phyloP scores from a whole-genome alignment of 2,329 filamentous ascomycete species.

The Rhynchosporium secalis region DNA sequence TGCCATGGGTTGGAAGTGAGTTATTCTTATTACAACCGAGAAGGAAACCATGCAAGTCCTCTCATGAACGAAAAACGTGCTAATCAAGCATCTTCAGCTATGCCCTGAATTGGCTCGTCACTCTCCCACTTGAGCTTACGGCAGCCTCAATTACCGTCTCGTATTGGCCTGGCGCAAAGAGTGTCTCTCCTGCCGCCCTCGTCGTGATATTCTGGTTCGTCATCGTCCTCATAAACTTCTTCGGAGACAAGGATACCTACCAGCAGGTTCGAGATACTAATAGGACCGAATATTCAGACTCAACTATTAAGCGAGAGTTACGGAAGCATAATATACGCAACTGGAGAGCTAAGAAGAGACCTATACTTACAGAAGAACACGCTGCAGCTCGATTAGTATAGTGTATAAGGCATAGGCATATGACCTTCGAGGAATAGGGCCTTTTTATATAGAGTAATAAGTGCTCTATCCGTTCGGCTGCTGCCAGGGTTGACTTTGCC shows the following conservation, averaged over 20 bases:
- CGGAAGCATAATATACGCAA: too few species aligned
- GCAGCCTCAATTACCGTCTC: constrained; percentile 16
- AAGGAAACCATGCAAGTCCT: background rate
- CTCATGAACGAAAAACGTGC: background rate
- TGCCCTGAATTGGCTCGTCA: constrained; percentile 17
- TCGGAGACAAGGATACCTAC: constrained; percentile 39
- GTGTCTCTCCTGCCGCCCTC: constrained; percentile 40
- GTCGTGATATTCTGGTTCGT: constrained; percentile 55
- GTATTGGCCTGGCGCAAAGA: constrained; percentile 17
- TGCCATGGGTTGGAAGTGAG: constrained; percentile 89
- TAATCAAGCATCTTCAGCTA: constrained; percentile 13
- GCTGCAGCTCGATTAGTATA: too few species aligned
- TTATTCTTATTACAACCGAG: constrained; percentile 42
- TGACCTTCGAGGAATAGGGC: too few species aligned
- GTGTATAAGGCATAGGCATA: too few species aligned
- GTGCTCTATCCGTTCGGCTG: too few species aligned
- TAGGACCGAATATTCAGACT: too few species aligned
- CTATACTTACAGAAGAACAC: too few species aligned
- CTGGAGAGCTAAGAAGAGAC: too few species aligned
- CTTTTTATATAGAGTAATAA: too few species aligned
- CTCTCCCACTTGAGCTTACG: constrained; percentile 16
- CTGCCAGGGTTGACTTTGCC: too few species aligned
- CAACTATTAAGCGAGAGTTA: too few species aligned
- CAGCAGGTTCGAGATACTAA: too few species aligned
- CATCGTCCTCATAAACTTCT: constrained; percentile 53